Evolutionary conservation across 2,329 filamentous ascomycete genomes (phyloP), one percentile per base, ranked within the genome.

Genomic region (Fusarium paranaense): DNA sequence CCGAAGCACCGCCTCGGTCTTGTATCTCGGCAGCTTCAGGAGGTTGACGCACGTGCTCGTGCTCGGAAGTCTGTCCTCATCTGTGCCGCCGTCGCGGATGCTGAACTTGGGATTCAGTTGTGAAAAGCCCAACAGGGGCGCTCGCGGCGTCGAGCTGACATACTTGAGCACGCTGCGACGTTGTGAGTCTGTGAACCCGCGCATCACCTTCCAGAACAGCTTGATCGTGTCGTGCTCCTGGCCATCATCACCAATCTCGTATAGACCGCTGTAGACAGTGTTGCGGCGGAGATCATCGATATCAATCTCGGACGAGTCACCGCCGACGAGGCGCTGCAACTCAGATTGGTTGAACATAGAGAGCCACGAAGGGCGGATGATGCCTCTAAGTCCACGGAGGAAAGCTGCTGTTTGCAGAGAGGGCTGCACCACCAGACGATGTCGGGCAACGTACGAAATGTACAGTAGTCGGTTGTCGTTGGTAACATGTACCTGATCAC

Each of bases 321-420:
- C 97, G 62, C 95, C 94, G 18, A 99, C 93, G 7, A 99, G 91
- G 2, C 94, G 97, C 83, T 98, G 97, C 6, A 99, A 89, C 82
- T 99, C 97, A 4, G 91, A 91, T 81, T 98, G 96, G 82, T 99
- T 99, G 87, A 99, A 99, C 97, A 99, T 98, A 78, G 93, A 95
- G 6, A 99, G 89, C 97, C 97, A 99, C 5, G 91, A 90, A 0
- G 96, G 95, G 67, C 95, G 93, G 74, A 99, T 97, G 80, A 99
- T 97, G 73, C 92, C 88, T 25, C 93, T 91, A 1, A 99, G 90
- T 0, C 97, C 97, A 65, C 91, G 91, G 9, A 99, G 88, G 81
- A 99, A 99, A 2, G 95, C 95, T 25, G 91, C 89, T 1, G 95
- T 98, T 80, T 98, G 95, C n/a, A 87, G 85, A 59, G 89, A 89